Evolutionary conservation across 352 stramenopile genomes (phyloP).

Genomic region (Phytophthora colocasiae): DNA sequence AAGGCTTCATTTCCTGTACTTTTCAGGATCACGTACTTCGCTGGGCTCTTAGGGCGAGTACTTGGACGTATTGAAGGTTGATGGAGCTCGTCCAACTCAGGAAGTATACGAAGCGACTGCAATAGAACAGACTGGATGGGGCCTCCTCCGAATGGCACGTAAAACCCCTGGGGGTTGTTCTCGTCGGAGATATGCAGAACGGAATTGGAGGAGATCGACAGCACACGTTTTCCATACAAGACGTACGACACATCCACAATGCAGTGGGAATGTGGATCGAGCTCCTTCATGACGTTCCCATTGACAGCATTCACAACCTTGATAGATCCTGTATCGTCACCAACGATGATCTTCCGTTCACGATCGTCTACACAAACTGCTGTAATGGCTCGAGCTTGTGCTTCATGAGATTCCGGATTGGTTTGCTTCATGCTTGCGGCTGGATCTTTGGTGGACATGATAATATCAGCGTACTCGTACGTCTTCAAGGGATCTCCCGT

Average conservation of each 20-base stretch:
- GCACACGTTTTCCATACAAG: conserved; percentile 63
- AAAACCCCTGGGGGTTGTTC: conserved; percentile 74
- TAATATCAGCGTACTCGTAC: conserved; percentile 55
- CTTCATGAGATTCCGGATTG: conserved; percentile 25
- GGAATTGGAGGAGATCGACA: conserved; percentile 66
- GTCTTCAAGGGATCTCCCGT: conserved; percentile 59
- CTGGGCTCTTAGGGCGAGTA: conserved; percentile 1
- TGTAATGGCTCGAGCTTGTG: conserved; percentile 53
- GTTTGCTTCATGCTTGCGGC: conserved; percentile 14
- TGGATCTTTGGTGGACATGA: conserved; percentile 29
- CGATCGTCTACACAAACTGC: conserved; percentile 85
- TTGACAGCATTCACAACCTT: conserved; percentile 82
- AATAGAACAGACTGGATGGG: conserved; percentile 65
- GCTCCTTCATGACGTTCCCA: conserved; percentile 85
- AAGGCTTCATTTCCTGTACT: conserved; percentile 61
- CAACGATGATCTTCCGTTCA: conserved; percentile 81
- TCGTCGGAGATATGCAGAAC: conserved; percentile 77
- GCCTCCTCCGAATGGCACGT: conserved; percentile 66
- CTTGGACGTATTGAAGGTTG: conserved; percentile 1
- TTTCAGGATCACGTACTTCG: conserved; percentile 57
- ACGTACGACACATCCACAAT: conserved; percentile 66
- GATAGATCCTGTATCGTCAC: conserved; percentile 70
- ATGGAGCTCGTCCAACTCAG: conserved; percentile 21
- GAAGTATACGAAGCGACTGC: conserved; percentile 60
- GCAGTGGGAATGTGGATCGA: conserved; percentile 59